phyloP scores from a whole-genome alignment of 1,284 basidiomycete genomes.

The Marasmius sp. region DNA sequence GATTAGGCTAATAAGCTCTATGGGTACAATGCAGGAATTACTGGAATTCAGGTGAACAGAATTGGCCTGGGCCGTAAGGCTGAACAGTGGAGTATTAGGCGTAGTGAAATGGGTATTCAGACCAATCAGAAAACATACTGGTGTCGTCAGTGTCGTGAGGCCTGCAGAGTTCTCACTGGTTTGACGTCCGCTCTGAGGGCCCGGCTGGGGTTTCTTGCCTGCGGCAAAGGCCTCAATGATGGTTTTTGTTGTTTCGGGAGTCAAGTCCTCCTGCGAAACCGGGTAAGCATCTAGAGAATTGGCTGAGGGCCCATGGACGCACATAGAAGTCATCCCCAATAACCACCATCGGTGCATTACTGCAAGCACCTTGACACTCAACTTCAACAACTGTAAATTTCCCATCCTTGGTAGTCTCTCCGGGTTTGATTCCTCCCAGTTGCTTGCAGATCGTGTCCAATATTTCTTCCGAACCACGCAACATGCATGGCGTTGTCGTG shows the following conservation, averaged over 20 bases:
- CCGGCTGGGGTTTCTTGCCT: constrained; percentile 87
- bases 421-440: constrained; percentile 83
- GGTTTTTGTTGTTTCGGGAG: constrained; percentile 87
- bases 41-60: constrained; percentile 85
- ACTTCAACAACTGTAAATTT: constrained; percentile 99
- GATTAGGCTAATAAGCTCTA: not conserved
- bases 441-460: constrained; percentile 84
- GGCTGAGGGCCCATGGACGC: constrained; percentile 27
- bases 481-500: constrained; percentile 98
- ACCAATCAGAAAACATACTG: constrained; percentile 51
- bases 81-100: constrained; percentile 32
- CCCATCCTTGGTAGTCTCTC: constrained; percentile 91
- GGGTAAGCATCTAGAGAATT: constrained; percentile 13
- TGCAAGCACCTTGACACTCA: constrained; percentile 97
- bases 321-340: constrained; percentile 97
- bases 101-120: not conserved
- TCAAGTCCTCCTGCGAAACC: constrained; percentile 85
- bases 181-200: constrained; percentile 85
- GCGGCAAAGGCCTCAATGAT: constrained; percentile 84
- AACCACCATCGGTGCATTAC: constrained; percentile 99
- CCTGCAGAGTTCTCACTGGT: constrained; percentile 91
- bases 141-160: constrained; percentile 79
- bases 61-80: constrained; percentile 94
- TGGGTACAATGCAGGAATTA: constrained; percentile 35
- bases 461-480: constrained; percentile 90